phyloP scores from a whole-genome alignment of 2,329 filamentous ascomycete species.

The Ambrosiella beaveri region DNA sequence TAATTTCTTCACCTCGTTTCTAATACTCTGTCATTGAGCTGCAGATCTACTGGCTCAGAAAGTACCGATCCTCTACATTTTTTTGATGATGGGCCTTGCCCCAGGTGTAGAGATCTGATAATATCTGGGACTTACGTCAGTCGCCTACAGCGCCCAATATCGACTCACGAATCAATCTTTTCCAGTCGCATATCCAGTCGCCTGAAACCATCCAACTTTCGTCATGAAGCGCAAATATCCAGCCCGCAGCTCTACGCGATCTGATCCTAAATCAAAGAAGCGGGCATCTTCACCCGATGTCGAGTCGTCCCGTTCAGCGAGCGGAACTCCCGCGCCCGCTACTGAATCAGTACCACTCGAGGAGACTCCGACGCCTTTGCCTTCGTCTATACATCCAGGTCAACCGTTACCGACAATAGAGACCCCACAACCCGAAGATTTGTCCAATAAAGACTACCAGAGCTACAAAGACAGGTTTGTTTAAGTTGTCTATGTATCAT shows the following conservation, averaged over 20 bases:
- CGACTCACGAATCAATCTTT: too few relatives aligned
- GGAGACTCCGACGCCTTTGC: constrained; percentile 29
- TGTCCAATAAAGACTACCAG: constrained; percentile 52
- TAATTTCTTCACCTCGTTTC: too few relatives aligned
- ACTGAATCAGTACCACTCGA: constrained; percentile 22
- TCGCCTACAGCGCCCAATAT: too few relatives aligned
- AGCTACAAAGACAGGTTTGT: constrained; percentile 52
- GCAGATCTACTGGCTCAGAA: too few relatives aligned
- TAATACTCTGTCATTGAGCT: too few relatives aligned
- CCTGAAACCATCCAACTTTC: background rate
- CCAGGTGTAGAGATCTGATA: too few relatives aligned
- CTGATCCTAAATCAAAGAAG: constrained; percentile 43
- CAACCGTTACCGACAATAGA: constrained; percentile 56
- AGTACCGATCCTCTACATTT: too few relatives aligned
- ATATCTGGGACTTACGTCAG: too few relatives aligned
- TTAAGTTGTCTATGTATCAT: background rate
- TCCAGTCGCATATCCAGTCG: background rate
- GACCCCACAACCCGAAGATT: constrained; percentile 44
- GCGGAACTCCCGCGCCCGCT: constrained; percentile 30
- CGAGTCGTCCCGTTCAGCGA: constrained; percentile 13
- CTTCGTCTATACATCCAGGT: constrained; percentile 44
- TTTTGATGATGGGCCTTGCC: too few relatives aligned
- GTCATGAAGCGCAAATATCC: constrained; percentile 50
- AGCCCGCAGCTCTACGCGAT: constrained; percentile 41
- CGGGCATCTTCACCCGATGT: constrained; percentile 39